phyloP scores from a whole-genome alignment of 495 filamentous ascomycete genomes.

The Bacidia rubella region DNA sequence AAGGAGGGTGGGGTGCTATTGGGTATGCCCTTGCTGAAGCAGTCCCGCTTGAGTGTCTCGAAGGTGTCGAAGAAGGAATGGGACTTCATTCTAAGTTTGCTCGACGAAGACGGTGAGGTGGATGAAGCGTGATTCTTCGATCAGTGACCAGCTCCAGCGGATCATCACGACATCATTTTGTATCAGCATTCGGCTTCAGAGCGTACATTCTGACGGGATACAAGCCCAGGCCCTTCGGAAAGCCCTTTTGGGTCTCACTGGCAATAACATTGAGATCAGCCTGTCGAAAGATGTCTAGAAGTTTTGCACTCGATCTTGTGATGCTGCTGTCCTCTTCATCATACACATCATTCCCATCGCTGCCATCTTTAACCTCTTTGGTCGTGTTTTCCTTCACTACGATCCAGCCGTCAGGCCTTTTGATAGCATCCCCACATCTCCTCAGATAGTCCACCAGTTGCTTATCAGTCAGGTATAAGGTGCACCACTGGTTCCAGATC shows the following conservation, averaged over 20 bases:
- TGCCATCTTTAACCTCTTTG: conserved; percentile 24
- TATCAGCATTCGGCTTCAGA: conserved; percentile 20
- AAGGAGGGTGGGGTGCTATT: conserved; percentile 50
- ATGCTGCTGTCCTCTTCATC: conserved; percentile 71
- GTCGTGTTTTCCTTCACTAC: conserved; percentile 83
- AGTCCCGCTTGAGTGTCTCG: conserved; percentile 70
- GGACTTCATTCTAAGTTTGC: conserved; percentile 55
- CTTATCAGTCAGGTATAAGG: conserved; percentile 75
- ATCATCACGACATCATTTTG: not conserved
- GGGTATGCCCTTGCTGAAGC: conserved; percentile 71
- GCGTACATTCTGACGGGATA: conserved; percentile 63
- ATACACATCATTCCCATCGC: conserved; percentile 46
- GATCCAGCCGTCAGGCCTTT: conserved; percentile 36
- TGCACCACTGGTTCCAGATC: conserved; percentile 78
- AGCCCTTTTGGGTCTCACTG: conserved; percentile 64
- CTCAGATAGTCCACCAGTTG: conserved; percentile 56
- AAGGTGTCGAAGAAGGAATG: conserved; percentile 62
- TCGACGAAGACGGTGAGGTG: conserved; percentile 29
- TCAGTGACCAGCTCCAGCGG: not conserved
- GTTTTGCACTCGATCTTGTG: conserved; percentile 61
- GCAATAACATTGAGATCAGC: conserved; percentile 53
- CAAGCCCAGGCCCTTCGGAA: conserved; percentile 47
- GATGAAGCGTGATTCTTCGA: not conserved
- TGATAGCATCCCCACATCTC: conserved; percentile 44
- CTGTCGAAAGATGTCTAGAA: conserved; percentile 51